Evolutionary conservation across 2,329 filamentous ascomycete genomes (phyloP).

Genomic region (Ceratocystis harringtonii): DNA sequence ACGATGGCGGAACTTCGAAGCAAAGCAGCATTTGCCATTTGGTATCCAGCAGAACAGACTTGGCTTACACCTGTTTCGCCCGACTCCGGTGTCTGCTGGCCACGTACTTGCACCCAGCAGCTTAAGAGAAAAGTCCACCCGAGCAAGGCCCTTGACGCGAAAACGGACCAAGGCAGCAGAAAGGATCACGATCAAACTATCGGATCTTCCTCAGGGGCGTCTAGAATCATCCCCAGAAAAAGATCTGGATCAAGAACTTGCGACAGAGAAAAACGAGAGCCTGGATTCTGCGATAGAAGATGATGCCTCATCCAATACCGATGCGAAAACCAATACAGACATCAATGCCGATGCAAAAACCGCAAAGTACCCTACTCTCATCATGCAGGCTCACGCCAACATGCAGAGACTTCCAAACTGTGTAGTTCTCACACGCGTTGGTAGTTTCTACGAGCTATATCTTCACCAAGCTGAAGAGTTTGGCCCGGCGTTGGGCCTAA

Average conservation of each 20-base stretch:
- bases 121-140: background rate
- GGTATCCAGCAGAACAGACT: background rate
- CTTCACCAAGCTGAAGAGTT: slow-evolving; percentile 89
- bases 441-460: slow-evolving; percentile 95
- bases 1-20: background rate
- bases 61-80: background rate
- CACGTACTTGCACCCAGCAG: background rate
- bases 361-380: slow-evolving; percentile 65
- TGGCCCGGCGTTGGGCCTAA: slow-evolving; percentile 73
- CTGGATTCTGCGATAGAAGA: background rate
- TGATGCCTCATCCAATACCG: background rate
- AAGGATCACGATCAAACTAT: slow-evolving; percentile 37
- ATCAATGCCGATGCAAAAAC: slow-evolving; percentile 22
- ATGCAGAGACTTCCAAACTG: slow-evolving; percentile 86
- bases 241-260: background rate
- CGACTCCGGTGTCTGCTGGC: background rate
- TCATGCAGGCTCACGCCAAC: slow-evolving; percentile 74
- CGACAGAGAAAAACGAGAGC: background rate
- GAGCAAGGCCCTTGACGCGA: background rate
- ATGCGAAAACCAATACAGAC: background rate
- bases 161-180: background rate
- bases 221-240: slow-evolving; percentile 24
- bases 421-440: slow-evolving; percentile 79
- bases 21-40: background rate
- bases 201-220: slow-evolving; percentile 42